Evolutionary conservation across 1,139 yeast genomes (phyloP).

Genomic region (Saccharomycopsis hybrid): DNA sequence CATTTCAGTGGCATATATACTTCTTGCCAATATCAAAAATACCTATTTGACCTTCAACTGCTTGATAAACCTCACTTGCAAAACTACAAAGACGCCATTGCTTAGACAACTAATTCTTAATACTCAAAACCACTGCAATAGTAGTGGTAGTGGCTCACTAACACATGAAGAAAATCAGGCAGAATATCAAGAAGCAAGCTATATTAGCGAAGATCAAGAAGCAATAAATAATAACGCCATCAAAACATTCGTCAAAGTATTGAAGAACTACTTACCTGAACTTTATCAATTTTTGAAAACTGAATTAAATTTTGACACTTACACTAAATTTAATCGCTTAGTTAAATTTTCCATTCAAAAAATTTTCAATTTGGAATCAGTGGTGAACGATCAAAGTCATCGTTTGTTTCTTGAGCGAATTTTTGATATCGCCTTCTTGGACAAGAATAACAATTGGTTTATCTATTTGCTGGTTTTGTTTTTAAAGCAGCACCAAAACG

Average conservation of each 20-base stretch:
- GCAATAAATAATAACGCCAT: conserved; percentile 3
- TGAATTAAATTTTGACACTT: conserved; percentile 2
- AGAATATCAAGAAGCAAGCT: background rate
- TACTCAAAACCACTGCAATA: no score
- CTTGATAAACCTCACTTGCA: conserved; percentile 13
- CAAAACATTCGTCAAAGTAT: conserved; percentile 13
- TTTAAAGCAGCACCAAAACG: conserved; percentile 14
- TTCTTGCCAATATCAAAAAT: conserved; percentile 12
- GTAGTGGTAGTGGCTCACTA: no score
- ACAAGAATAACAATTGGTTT: conserved; percentile 16
- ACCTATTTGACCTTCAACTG: conserved; percentile 17
- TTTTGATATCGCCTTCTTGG: conserved; percentile 18
- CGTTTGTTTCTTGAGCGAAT: conserved; percentile 13
- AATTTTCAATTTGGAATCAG: conserved; percentile 3
- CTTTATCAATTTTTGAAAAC: conserved; percentile 9
- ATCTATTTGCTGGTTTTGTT: conserved; percentile 15
- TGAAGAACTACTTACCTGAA: conserved; percentile 13
- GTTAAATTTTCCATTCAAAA: conserved; percentile 5
- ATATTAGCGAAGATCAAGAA: conserved; percentile 9
- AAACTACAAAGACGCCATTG: conserved; percentile 11
- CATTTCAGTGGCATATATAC: conserved; percentile 10
- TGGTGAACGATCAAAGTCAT: conserved; percentile 5
- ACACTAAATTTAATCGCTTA: conserved; percentile 6
- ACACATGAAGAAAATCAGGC: conserved; percentile 1
- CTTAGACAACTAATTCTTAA: conserved; percentile 7